These are phyloP conservation scores for Fusarium kyushuense DNA, from an alignment of 2,329 filamentous ascomycete genomes.

Conservation along the genomic window DNA sequence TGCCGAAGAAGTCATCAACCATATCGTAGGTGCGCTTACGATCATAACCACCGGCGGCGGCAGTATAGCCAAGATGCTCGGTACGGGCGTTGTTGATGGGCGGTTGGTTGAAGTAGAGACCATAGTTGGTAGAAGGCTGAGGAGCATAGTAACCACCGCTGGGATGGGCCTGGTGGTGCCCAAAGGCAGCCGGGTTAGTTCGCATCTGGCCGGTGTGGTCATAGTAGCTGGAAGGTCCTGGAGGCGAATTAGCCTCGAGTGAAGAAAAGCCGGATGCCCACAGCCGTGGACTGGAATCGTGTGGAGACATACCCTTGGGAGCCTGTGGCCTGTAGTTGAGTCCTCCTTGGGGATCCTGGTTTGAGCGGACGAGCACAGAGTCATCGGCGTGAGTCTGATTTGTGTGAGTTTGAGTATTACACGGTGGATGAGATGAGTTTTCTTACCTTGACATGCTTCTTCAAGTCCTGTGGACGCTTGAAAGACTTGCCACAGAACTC, in stretches of 20 bases:
- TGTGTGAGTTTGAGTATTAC: slow-evolving; percentile 37
- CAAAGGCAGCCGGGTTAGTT: slow-evolving; percentile 65
- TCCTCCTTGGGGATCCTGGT: slow-evolving; percentile 64
- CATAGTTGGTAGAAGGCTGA: slow-evolving; percentile 69
- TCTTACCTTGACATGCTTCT: slow-evolving; percentile 94
- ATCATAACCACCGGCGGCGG: slow-evolving; percentile 68
- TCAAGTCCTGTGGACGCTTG: slow-evolving; percentile 97
- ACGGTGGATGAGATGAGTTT: background rate
- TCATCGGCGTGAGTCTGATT: slow-evolving; percentile 89
- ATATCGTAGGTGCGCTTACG: slow-evolving; percentile 89
- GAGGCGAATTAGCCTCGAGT: slow-evolving; percentile 58
- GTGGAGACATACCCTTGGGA: slow-evolving; percentile 63
- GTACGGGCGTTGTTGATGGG: slow-evolving; percentile 64
- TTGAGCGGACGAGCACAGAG: slow-evolving; percentile 74
- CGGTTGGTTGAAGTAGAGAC: slow-evolving; percentile 83
- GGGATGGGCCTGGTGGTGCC: slow-evolving; percentile 67
- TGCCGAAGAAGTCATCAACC: slow-evolving; percentile 93
- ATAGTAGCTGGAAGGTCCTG: slow-evolving; percentile 70
- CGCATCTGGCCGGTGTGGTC: slow-evolving; percentile 74
- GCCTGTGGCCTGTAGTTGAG: slow-evolving; percentile 67
- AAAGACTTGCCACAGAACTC: slow-evolving; percentile 99
- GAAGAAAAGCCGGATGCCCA: slow-evolving; percentile 45
- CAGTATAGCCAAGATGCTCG: slow-evolving; percentile 74
- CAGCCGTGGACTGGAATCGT: slow-evolving; percentile 28
- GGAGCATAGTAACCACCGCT: slow-evolving; percentile 68